A percentile compares a stretch with the other conserved stretches of the same genome.
Conservation (phyloP, 257 asterid genomes). For the Gardenia jasminoides region DNA sequence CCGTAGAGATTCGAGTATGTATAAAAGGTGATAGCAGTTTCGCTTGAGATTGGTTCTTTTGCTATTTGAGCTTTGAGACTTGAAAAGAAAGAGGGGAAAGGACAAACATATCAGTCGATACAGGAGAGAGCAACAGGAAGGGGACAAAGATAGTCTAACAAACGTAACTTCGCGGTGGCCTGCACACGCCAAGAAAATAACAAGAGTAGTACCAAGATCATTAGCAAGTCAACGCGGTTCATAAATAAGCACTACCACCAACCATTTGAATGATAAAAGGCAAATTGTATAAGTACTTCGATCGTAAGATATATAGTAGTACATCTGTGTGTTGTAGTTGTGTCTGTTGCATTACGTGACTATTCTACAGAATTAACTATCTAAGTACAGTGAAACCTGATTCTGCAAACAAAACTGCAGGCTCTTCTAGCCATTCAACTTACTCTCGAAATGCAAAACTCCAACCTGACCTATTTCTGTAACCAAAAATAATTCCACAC, state of each 20-base stretch:
- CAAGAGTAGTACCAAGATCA: not conserved
- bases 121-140: too few relatives aligned
- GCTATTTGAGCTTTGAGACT: not conserved
- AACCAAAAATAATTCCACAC: slow-evolving; percentile 13
- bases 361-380: not conserved
- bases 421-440: slow-evolving; percentile 5
- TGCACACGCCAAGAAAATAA: not conserved
- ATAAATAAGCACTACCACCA: not conserved
- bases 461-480: not conserved
- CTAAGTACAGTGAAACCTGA: not conserved
- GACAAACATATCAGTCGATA: not conserved
- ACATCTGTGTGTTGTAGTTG: not conserved
- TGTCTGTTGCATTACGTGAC: not conserved
- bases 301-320: not conserved
- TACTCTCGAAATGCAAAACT: not conserved
- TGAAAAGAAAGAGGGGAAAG: not conserved
- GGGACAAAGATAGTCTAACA: not conserved
- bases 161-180: not conserved
- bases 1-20: not conserved
- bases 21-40: not conserved
- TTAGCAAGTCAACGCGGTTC: not conserved
- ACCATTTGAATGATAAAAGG: not conserved
- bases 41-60: not conserved
- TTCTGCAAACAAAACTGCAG: slow-evolving; percentile 3
- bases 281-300: not conserved